phyloP scores from a whole-genome alignment of 1,139 yeast species.

The Debaryomycetaceae sp. region DNA sequence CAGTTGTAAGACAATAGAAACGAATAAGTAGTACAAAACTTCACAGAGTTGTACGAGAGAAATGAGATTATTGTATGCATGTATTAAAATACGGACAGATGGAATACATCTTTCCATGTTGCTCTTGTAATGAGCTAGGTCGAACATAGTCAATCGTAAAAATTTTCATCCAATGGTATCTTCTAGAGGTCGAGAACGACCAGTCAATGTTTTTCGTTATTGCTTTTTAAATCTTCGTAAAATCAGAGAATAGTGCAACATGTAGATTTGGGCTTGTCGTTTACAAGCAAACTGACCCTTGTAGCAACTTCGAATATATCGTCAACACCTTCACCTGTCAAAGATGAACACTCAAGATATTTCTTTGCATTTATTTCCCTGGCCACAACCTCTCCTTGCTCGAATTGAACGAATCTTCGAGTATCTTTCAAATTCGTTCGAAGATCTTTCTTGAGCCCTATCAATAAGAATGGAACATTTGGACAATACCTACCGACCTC shows the following conservation, averaged over 20 bases:
- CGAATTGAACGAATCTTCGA: constrained; percentile 43
- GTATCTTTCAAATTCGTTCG: constrained; percentile 35
- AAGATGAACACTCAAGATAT: constrained; percentile 70
- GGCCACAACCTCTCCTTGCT: constrained; percentile 59
- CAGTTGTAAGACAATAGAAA: no score
- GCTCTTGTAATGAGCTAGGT: no score
- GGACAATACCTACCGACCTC: constrained; percentile 71
- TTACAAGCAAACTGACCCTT: constrained; percentile 54
- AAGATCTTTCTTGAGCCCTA: constrained; percentile 70
- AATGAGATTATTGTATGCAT: no score
- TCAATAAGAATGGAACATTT: constrained; percentile 58
- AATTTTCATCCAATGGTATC: no score
- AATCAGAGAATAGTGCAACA: constrained; percentile 35
- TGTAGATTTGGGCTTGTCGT: constrained; percentile 23
- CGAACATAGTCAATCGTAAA: no score
- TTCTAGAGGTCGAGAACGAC: no score
- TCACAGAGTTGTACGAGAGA: no score
- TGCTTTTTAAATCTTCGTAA: no score
- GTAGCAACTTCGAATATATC: constrained; percentile 77
- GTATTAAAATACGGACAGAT: no score
- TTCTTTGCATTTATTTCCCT: constrained; percentile 64
- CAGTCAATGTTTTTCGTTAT: no score
- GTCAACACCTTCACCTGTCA: constrained; percentile 80
- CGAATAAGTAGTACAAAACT: no score
- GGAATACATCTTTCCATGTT: no score